Evolutionary conservation across 2,329 filamentous ascomycete genomes (phyloP).

Genomic region (Dothiorella sarmentorum): DNA sequence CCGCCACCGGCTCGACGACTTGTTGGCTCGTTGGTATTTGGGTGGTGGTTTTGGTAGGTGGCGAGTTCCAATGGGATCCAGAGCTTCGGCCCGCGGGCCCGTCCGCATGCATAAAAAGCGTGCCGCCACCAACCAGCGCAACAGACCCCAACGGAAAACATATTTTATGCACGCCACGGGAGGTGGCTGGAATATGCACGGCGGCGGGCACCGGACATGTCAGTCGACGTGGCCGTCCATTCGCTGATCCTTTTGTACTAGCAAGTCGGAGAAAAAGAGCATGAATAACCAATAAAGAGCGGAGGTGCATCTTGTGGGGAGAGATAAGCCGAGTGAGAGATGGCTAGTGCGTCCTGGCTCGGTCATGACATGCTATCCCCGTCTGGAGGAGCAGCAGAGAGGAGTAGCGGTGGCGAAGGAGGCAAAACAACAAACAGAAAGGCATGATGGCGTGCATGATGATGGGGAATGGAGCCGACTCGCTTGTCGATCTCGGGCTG

Average conservation of each 20-base stretch:
- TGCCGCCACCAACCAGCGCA: not conserved
- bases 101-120: too few relatives aligned
- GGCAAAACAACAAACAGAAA: too few relatives aligned
- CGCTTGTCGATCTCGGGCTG: not conserved
- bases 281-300: too few relatives aligned
- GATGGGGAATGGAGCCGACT: not conserved
- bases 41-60: too few relatives aligned
- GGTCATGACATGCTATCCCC: too few relatives aligned
- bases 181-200: conserved; percentile 3
- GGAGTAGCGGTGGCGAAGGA: too few relatives aligned
- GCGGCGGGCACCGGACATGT: not conserved
- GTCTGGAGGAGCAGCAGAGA: too few relatives aligned
- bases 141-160: not conserved
- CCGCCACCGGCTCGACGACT: too few relatives aligned
- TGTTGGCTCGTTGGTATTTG: too few relatives aligned
- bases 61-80: too few relatives aligned
- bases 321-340: not conserved
- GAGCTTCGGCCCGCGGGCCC: too few relatives aligned
- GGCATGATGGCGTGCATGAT: not conserved
- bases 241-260: not conserved
- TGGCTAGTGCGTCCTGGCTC: too few relatives aligned
- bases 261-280: not conserved
- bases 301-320: not conserved
- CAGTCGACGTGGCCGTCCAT: not conserved
- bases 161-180: not conserved